A percentile compares a stretch with the other conserved stretches of the same genome.
Conservation (phyloP, 148 eudicot genomes). For the Rhododendron simsii region DNA sequence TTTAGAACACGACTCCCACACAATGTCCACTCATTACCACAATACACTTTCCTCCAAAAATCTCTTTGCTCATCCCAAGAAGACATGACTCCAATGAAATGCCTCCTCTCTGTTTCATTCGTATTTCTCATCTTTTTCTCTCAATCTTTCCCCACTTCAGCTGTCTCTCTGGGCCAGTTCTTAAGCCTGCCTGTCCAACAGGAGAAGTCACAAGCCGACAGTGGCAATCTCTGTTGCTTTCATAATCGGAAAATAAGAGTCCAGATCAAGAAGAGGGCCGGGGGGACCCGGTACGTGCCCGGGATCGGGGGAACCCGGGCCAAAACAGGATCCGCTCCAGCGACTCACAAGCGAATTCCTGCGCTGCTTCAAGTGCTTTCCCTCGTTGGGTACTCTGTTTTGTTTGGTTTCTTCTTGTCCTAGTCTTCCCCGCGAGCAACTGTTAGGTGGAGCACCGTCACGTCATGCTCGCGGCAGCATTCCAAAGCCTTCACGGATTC, state of each 20-base stretch:
- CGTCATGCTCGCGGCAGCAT: background rate
- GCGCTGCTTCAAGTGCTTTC: background rate
- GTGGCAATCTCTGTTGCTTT: background rate
- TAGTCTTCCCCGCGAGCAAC: background rate
- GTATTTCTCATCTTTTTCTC: background rate
- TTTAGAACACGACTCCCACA: background rate
- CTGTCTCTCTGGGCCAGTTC: background rate
- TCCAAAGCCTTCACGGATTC: too few species aligned
- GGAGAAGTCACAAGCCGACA: background rate
- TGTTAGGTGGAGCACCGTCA: background rate
- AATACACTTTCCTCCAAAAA: background rate
- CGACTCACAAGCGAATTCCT: background rate
- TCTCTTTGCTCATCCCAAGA: background rate
- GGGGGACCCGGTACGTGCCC: background rate
- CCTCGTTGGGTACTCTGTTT: conserved; percentile 4
- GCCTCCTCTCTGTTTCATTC: background rate
- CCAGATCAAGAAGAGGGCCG: background rate
- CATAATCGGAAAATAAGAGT: conserved; percentile 11
- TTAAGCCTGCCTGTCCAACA: background rate
- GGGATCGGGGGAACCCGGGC: background rate
- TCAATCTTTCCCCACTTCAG: conserved; percentile 1
- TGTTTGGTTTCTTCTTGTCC: conserved; percentile 12
- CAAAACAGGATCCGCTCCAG: conserved; percentile 1
- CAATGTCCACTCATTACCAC: background rate
- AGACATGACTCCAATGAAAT: background rate